Conservation (phyloP, 768 basidiomycete genomes). For the Russula lepida region DNA sequence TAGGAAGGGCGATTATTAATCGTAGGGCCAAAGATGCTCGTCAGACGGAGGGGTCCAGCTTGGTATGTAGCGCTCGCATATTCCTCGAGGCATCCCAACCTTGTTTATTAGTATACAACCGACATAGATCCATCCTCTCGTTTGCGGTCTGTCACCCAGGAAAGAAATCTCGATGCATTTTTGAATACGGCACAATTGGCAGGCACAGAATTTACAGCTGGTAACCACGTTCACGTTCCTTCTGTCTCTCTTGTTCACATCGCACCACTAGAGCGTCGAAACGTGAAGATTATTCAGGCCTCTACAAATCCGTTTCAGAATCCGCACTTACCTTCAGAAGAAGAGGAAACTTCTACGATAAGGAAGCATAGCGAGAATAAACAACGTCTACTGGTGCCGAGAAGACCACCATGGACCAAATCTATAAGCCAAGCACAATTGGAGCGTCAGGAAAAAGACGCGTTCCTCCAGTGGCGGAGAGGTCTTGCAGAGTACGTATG, state of each 20-base stretch:
- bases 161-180: slow-evolving; percentile 92
- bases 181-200: slow-evolving; percentile 91
- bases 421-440: slow-evolving; percentile 67
- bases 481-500: slow-evolving; percentile 74
- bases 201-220: slow-evolving; percentile 92
- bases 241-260: slow-evolving; percentile 10
- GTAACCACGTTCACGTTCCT: slow-evolving; percentile 32
- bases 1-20: slow-evolving; percentile 95
- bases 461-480: slow-evolving; percentile 90
- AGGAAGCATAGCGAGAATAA: slow-evolving; percentile 68
- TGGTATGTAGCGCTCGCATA: slow-evolving; percentile 39
- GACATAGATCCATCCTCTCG: slow-evolving; percentile 61
- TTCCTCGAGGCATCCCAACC: background rate
- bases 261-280: slow-evolving; percentile 51
- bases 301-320: slow-evolving; percentile 51
- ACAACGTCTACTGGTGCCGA: slow-evolving; percentile 72
- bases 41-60: slow-evolving; percentile 48
- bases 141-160: slow-evolving; percentile 90
- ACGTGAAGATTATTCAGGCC: slow-evolving; percentile 71
- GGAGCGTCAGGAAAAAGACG: slow-evolving; percentile 81
- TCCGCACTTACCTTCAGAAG: slow-evolving; percentile 74
- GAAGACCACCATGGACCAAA: slow-evolving; percentile 85
- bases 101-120: slow-evolving; percentile 52
- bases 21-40: slow-evolving; percentile 73
- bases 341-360: slow-evolving; percentile 72